phyloP scores from a whole-genome alignment of 495 filamentous ascomycete species.

The Amniculicola lignicola region DNA sequence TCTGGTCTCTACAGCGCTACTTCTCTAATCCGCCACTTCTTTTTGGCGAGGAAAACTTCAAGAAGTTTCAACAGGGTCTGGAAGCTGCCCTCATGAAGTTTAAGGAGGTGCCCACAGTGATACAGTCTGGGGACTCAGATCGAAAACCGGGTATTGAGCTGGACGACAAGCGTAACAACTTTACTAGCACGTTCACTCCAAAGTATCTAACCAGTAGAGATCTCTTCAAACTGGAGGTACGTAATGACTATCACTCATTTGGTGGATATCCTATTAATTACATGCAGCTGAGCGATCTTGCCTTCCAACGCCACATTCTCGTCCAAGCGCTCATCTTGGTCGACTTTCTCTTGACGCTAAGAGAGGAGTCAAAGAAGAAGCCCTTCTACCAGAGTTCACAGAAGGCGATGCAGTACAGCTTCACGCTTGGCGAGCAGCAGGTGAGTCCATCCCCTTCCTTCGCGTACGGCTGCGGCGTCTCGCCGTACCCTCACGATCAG shows the following conservation, averaged over 20 bases:
- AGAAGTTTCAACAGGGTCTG: constrained; percentile 72
- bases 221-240: constrained; percentile 89
- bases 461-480: constrained; percentile 6
- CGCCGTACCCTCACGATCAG: constrained; percentile 21
- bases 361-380: constrained; percentile 75
- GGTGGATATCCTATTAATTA: constrained; percentile 15
- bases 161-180: constrained; percentile 41
- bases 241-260: constrained; percentile 17
- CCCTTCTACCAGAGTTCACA: constrained; percentile 59
- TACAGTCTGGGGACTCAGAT: constrained; percentile 55
- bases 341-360: constrained; percentile 87
- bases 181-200: constrained; percentile 82
- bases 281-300: constrained; percentile 77
- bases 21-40: constrained; percentile 87
- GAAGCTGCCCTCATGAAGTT: constrained; percentile 78
- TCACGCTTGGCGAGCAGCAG: constrained; percentile 75
- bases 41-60: constrained; percentile 67
- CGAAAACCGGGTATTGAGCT: constrained; percentile 50
- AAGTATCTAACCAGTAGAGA: constrained; percentile 95
- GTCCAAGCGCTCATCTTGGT: constrained; percentile 92
- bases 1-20: constrained; percentile 86
- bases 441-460: constrained; percentile 47
- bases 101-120: constrained; percentile 67
- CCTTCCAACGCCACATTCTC: constrained; percentile 87
- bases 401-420: constrained; percentile 80